Conservation (phyloP, 73 alveolate species). For the Stentor coeruleus region DNA sequence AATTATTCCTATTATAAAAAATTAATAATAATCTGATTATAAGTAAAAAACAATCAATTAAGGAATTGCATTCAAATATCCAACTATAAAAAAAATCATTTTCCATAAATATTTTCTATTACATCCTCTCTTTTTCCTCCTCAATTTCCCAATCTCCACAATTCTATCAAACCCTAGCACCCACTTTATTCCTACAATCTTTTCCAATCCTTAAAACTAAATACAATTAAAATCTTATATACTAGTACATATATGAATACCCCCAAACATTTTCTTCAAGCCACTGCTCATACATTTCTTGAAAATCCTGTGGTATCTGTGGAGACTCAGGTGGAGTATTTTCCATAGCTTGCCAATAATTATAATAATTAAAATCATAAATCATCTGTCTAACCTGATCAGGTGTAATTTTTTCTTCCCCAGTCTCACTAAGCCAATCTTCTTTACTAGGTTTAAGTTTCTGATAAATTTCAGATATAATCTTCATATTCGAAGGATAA, state of each 20-base stretch:
- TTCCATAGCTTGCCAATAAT: constrained; percentile 17
- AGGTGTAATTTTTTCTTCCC: neutral
- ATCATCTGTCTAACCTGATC: neutral
- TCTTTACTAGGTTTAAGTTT: neutral
- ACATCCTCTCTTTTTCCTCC: too few species aligned
- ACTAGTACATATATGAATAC: constrained; percentile 37
- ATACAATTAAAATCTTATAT: too few species aligned
- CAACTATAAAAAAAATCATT: too few species aligned
- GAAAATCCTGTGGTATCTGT: constrained; percentile 32
- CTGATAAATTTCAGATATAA: constrained; percentile 10
- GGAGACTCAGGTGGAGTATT: neutral
- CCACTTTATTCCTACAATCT: too few species aligned
- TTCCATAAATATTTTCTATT: too few species aligned
- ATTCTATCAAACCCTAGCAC: too few species aligned
- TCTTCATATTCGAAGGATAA: constrained; percentile 18
- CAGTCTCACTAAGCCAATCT: constrained; percentile 2
- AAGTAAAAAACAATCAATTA: neutral
- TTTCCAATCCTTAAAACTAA: too few species aligned
- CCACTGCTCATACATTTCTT: constrained; percentile 51
- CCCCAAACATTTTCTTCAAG: constrained; percentile 65
- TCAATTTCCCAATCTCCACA: too few species aligned
- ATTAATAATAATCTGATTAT: neutral
- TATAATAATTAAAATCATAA: constrained; percentile 1
- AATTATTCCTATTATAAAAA: too few species aligned
- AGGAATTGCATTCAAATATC: too few species aligned